Evolutionary conservation across 1,139 yeast genomes (phyloP).

Genomic region (Candida gigantensis): DNA sequence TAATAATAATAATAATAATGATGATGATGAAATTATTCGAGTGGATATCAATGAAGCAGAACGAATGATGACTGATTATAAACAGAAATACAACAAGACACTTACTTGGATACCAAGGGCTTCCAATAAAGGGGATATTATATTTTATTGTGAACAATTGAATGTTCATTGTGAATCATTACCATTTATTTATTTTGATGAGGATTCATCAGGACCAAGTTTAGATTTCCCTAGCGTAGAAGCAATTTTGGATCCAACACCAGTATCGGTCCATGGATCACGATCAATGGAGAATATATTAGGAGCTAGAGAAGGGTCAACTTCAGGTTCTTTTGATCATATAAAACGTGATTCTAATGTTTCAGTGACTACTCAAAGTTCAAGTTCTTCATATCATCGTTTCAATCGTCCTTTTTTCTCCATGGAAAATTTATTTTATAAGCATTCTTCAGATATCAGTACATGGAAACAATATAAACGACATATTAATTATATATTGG

Average conservation of each 20-base stretch:
- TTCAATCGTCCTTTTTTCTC: conserved; percentile 45
- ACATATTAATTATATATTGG: conserved; percentile 46
- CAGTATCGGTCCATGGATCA: conserved; percentile 17
- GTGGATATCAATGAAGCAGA: conserved; percentile 41
- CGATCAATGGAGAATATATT: conserved; percentile 12
- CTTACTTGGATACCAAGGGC: conserved; percentile 56
- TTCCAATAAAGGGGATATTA: conserved; percentile 55
- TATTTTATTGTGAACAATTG: conserved; percentile 60
- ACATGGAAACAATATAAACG: conserved; percentile 57
- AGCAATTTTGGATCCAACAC: conserved; percentile 25
- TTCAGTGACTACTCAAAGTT: conserved; percentile 28
- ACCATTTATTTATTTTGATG: conserved; percentile 41
- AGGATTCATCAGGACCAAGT: conserved; percentile 20
- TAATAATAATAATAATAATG: no score
- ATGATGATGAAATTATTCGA: conserved; percentile 17
- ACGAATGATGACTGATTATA: conserved; percentile 32
- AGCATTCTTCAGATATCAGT: conserved; percentile 56
- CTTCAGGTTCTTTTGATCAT: conserved; percentile 24
- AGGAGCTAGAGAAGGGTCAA: conserved; percentile 12
- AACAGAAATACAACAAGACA: conserved; percentile 26
- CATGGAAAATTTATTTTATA: conserved; percentile 50
- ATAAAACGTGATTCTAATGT: conserved; percentile 44
- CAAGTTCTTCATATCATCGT: conserved; percentile 39
- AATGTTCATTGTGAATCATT: conserved; percentile 57
- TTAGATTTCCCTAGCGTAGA: conserved; percentile 32